phyloP scores from a whole-genome alignment of 805 yeast species.

The Scheffersomyces amazonensis region DNA sequence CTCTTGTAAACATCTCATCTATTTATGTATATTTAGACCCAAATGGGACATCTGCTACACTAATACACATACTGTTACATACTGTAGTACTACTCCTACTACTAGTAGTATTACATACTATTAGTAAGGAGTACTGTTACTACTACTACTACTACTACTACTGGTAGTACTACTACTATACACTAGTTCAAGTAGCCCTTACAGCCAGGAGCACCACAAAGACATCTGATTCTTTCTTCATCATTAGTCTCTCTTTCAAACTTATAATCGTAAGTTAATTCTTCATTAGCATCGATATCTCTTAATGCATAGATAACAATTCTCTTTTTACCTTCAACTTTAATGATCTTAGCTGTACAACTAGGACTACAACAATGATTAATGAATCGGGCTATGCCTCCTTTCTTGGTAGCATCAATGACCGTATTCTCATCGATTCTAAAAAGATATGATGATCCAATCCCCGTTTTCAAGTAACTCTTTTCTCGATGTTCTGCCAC shows the following conservation, averaged over 20 bases:
- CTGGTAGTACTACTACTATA: no score
- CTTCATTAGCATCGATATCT: conserved; percentile 86
- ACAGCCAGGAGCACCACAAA: conserved; percentile 94
- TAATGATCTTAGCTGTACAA: conserved; percentile 94
- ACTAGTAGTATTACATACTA: no score
- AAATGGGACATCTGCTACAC: no score
- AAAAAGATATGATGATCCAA: conserved; percentile 91
- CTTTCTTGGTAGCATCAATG: conserved; percentile 95
- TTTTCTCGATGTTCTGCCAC: conserved; percentile 92
- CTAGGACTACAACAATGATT: conserved; percentile 98
- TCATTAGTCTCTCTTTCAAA: conserved; percentile 90
- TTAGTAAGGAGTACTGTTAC: no score
- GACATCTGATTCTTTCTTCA: conserved; percentile 82
- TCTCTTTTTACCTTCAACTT: conserved; percentile 89
- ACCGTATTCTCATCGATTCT: conserved; percentile 92
- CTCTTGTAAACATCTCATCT: no score
- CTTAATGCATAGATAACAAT: conserved; percentile 92
- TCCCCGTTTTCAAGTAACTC: conserved; percentile 82
- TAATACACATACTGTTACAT: no score
- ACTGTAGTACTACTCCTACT: no score
- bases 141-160: no score
- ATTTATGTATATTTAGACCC: no score
- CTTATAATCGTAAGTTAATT: conserved; percentile 92
- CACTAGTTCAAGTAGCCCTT: conserved; percentile 84
- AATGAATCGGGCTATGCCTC: conserved; percentile 95